These are phyloP conservation scores for Nitzschia putrida DNA, from an alignment of 108 stramenopile genomes.

Conservation along the genomic window DNA sequence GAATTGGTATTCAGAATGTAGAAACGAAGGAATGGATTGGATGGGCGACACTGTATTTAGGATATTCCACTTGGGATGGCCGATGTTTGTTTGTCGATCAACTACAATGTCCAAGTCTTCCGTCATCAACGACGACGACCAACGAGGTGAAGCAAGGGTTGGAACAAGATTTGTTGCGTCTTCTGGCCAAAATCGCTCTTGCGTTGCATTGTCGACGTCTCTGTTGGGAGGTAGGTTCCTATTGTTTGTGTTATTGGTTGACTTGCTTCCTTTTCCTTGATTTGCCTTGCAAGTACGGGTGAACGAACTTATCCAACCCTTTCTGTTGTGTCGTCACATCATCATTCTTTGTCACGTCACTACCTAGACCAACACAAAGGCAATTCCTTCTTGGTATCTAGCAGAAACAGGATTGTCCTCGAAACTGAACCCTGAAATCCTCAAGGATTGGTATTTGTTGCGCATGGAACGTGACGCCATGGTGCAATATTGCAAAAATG, in stretches of 20 bases:
- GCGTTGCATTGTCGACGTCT: slow-evolving; percentile 3
- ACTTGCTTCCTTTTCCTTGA: no score
- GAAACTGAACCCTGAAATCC: neutral
- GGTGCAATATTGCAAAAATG: neutral
- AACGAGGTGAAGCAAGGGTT: neutral
- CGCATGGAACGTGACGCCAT: slow-evolving; percentile 16
- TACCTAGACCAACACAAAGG: no score
- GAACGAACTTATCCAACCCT: no score
- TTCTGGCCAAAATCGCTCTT: slow-evolving; percentile 16
- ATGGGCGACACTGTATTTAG: slow-evolving; percentile 36
- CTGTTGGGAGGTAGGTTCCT: slow-evolving; percentile 23
- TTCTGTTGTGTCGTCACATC: no score
- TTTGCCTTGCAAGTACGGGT: no score
- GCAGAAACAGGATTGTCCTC: neutral
- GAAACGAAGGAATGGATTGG: slow-evolving; percentile 4
- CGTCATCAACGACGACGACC: neutral
- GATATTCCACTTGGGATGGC: slow-evolving; percentile 48
- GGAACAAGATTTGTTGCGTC: neutral
- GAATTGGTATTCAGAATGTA: neutral
- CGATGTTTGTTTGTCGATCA: slow-evolving; percentile 33
- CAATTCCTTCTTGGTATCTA: neutral
- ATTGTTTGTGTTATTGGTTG: no score
- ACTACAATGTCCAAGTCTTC: neutral
- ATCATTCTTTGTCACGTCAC: no score
- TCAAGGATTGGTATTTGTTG: slow-evolving; percentile 16